Evolutionary conservation across 1,284 basidiomycete species (phyloP).

Genomic region (Sporisorium iseilematis-ciliati): DNA sequence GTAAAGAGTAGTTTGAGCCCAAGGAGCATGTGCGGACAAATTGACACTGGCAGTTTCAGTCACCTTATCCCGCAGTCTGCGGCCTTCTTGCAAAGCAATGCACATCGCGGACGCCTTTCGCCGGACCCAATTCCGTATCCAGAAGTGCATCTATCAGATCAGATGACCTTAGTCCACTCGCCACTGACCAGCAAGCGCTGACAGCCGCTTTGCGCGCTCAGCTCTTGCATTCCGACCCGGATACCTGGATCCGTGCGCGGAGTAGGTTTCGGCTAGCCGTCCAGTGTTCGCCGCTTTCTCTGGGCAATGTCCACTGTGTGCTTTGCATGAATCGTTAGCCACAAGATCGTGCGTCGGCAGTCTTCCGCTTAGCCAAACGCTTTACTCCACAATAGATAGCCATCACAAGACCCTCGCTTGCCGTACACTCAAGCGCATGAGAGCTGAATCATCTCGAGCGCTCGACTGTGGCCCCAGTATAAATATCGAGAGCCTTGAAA

Average conservation of each 20-base stretch:
- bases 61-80: too few relatives aligned
- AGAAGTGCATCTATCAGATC: constrained; percentile 7
- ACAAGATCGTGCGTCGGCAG: constrained; percentile 16
- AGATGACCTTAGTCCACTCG: constrained; percentile 24
- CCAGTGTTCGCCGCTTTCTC: too few relatives aligned
- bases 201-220: not conserved
- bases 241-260: too few relatives aligned
- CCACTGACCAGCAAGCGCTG: not conserved
- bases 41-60: too few relatives aligned
- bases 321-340: not conserved
- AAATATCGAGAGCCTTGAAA: not conserved
- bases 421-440: too few relatives aligned
- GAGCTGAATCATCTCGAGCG: not conserved
- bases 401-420: not conserved
- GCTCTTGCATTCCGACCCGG: not conserved
- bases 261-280: not conserved
- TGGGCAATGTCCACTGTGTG: not conserved
- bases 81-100: too few relatives aligned
- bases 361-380: constrained; percentile 4
- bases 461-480: not conserved
- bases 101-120: too few relatives aligned
- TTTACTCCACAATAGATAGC: not conserved
- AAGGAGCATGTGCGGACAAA: too few relatives aligned
- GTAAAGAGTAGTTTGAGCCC: too few relatives aligned
- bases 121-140: not conserved